Evolutionary conservation across 169 alveolate genomes (phyloP), one percentile per base, ranked within the genome.

Genomic region (Fabrea salina): DNA sequence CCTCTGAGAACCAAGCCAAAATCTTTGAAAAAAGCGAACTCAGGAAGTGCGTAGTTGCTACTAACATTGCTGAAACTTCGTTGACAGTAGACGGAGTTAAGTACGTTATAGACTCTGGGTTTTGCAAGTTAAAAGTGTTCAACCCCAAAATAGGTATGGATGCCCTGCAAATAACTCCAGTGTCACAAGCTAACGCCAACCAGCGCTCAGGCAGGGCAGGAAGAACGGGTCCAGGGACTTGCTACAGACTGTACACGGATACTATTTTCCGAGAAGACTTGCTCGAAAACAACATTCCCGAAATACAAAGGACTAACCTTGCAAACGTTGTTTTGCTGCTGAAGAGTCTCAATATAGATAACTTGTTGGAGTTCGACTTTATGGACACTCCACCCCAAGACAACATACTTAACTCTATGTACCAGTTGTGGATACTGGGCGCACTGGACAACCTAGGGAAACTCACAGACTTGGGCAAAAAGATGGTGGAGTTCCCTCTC

Each of bases 151-250:
- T 98, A 59, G 99, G 97, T 37, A 98, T 99, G 99, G 99, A 99
- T 91, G 97, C 99, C n/a, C 89, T 99, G 81, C 98, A 98, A 84
- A 95, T 98, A 6, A 97, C 99, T 13, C 99, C 99, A 5, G 96
- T 98, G 50, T 97, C 99, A 0, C 99, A 98, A 79, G 99, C 99
- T 7, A 98, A 98, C 87, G 99, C 99, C 5, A 96, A 97, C 83
- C 99, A 99, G 86, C 90, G 99, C 54, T 92, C 98, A 33, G 99
- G 99, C n/a, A 95, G 99, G 82, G 99, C 99, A 0, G 99, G 99
- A 3, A 93, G 99, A 75, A 97, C 99, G 0, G 99, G 99, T 0
- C 99, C 99, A 32, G 99, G 99, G 40, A 87, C 96, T 39, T 99
- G 99, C 82, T 98, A 94, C 87, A 95, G 99, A 56, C 88, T 99